Conservation (phyloP, 345 rosid genomes). For the Aethionema arabicum region DNA sequence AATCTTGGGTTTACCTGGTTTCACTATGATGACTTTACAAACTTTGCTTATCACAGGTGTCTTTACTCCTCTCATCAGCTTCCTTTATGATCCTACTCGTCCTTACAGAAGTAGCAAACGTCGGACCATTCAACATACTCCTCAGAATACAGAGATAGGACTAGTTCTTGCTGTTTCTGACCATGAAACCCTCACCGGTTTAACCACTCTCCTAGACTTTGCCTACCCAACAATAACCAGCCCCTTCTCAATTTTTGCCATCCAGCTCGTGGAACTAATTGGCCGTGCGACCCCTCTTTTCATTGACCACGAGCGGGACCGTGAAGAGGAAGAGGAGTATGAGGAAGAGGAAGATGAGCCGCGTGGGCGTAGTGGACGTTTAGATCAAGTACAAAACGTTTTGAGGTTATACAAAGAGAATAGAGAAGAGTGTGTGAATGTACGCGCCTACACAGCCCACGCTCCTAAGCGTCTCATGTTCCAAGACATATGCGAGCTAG, state of each 20-base stretch:
- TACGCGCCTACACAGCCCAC: constrained; percentile 48
- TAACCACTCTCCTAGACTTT: constrained; percentile 57
- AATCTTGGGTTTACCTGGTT: constrained; percentile 39
- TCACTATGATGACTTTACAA: constrained; percentile 47
- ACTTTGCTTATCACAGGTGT: constrained; percentile 37
- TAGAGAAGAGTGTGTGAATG: constrained; percentile 34
- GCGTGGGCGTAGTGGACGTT: constrained; percentile 13
- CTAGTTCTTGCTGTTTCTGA: constrained; percentile 53
- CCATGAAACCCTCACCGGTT: constrained; percentile 40
- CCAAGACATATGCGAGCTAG: constrained; percentile 70
- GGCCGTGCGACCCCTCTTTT: constrained; percentile 59
- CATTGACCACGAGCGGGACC: constrained; percentile 43
- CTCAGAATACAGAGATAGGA: constrained; percentile 42
- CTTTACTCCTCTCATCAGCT: constrained; percentile 46
- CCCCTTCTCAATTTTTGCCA: constrained; percentile 50
- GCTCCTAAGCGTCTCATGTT: constrained; percentile 63
- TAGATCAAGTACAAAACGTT: constrained; percentile 42
- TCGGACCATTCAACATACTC: constrained; percentile 73
- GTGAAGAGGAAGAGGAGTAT: constrained; percentile 7
- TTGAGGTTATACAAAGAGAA: constrained; percentile 45
- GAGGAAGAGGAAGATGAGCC: constrained; percentile 11
- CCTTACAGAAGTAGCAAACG: constrained; percentile 67
- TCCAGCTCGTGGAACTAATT: constrained; percentile 53
- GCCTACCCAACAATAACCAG: constrained; percentile 47
- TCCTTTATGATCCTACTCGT: constrained; percentile 66